These are phyloP conservation scores for Solanum chacoense DNA, from an alignment of 305 asterid genomes.

Conservation along the genomic window DNA sequence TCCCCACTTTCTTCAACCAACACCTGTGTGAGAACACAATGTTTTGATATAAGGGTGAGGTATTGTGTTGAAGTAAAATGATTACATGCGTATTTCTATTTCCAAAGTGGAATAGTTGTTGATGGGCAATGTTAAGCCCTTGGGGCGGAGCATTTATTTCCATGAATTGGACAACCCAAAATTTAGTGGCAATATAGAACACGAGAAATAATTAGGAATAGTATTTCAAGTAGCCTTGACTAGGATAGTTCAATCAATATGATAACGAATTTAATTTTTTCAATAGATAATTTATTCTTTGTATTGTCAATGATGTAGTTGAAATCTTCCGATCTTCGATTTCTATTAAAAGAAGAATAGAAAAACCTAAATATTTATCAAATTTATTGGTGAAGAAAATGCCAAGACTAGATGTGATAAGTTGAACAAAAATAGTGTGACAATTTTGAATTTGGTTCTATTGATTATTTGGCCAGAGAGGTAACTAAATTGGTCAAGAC, in stretches of 20 bases:
- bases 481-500: neutral
- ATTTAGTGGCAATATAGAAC: neutral
- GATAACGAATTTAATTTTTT: neutral
- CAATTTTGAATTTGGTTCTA: neutral
- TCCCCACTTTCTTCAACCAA: neutral
- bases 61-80: neutral
- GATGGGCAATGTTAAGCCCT: neutral
- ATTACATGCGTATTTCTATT: neutral
- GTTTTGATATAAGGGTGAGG: neutral
- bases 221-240: neutral
- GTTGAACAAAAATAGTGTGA: neutral
- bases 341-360: neutral
- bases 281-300: neutral
- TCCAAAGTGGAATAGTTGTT: neutral
- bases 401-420: neutral
- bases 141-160: neutral
- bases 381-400: neutral
- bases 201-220: neutral
- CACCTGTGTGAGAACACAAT: neutral
- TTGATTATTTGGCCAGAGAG: neutral
- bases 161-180: neutral
- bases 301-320: neutral
- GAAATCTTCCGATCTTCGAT: neutral
- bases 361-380: too few relatives aligned
- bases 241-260: neutral